Percentiles rank a stretch among this genome's conserved stretches.
phyloP scores from a whole-genome alignment of 2,329 filamentous ascomycete species.

The Epichloe sylvatica region DNA sequence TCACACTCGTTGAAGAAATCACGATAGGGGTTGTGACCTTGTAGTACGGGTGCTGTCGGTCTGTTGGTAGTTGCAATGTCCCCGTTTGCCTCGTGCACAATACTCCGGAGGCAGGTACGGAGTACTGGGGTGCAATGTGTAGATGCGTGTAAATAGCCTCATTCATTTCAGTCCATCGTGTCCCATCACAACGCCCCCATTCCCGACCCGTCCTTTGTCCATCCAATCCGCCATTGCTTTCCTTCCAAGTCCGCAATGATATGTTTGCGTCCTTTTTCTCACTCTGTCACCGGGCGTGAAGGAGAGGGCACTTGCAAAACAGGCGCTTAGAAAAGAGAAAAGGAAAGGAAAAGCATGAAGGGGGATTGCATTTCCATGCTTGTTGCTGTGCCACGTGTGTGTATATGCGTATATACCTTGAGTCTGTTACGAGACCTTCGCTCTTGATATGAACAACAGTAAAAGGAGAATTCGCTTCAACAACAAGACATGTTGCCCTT shows the following conservation, averaged over 20 bases:
- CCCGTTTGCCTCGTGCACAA: no score
- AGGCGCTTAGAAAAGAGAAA: background rate
- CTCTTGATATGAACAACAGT: background rate
- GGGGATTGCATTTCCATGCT: no score
- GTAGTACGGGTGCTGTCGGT: no score
- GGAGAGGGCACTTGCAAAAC: no score
- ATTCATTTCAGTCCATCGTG: background rate
- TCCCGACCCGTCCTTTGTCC: background rate
- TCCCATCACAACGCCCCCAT: background rate
- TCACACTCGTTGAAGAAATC: background rate
- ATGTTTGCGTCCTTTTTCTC: background rate
- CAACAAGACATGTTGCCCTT: background rate
- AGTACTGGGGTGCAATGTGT: no score
- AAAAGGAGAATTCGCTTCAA: background rate
- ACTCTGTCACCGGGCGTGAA: background rate
- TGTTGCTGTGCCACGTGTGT: no score
- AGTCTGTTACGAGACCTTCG: background rate
- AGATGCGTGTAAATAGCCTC: background rate
- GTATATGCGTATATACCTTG: background rate
- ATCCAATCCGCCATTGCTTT: background rate
- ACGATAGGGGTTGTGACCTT: no score
- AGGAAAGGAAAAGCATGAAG: background rate
- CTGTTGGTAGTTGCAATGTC: no score
- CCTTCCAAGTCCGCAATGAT: background rate
- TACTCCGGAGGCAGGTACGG: background rate